These are phyloP conservation scores for Zoysia pacifica DNA, from an alignment of 176 grass and related monocot species.

Conservation along the genomic window DNA sequence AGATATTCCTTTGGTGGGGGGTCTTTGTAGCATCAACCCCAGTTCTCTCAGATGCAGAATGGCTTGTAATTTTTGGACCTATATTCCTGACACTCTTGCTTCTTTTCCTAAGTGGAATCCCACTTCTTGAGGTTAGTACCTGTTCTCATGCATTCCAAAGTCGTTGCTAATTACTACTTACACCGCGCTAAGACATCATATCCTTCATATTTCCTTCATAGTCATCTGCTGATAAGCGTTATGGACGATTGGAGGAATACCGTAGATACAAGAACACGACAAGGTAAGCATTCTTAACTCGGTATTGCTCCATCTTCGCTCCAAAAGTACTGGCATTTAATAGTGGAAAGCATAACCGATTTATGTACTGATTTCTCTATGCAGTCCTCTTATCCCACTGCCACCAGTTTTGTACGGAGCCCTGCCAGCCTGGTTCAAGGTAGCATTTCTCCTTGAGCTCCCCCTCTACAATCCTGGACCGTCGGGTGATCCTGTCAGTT, in stretches of 20 bases:
- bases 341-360: too few relatives aligned
- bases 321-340: slow-evolving; percentile 2
- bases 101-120: slow-evolving; percentile 91
- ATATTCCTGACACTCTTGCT: slow-evolving; percentile 81
- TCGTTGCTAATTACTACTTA: neutral
- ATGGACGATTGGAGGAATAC: slow-evolving; percentile 60
- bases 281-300: slow-evolving; percentile 47
- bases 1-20: slow-evolving; percentile 98
- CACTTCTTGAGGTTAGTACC: slow-evolving; percentile 81
- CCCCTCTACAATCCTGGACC: slow-evolving; percentile 79
- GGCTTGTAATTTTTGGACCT: slow-evolving; percentile 82
- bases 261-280: slow-evolving; percentile 83
- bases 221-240: slow-evolving; percentile 84
- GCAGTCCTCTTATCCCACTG: slow-evolving; percentile 85
- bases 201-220: slow-evolving; percentile 24
- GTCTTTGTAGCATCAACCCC: slow-evolving; percentile 89
- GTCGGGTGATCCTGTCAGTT: slow-evolving; percentile 25
- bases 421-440: slow-evolving; percentile 83
- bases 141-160: neutral
- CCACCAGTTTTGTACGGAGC: slow-evolving; percentile 73
- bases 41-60: slow-evolving; percentile 74
- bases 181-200: neutral
- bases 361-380: slow-evolving; percentile 6
- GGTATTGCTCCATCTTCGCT: neutral
- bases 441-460: slow-evolving; percentile 79